Percentiles rank a stretch among this genome's conserved stretches.
Evolutionary conservation across 2,329 filamentous ascomycete species (phyloP).

Genomic region (Cladosporium sp.): DNA sequence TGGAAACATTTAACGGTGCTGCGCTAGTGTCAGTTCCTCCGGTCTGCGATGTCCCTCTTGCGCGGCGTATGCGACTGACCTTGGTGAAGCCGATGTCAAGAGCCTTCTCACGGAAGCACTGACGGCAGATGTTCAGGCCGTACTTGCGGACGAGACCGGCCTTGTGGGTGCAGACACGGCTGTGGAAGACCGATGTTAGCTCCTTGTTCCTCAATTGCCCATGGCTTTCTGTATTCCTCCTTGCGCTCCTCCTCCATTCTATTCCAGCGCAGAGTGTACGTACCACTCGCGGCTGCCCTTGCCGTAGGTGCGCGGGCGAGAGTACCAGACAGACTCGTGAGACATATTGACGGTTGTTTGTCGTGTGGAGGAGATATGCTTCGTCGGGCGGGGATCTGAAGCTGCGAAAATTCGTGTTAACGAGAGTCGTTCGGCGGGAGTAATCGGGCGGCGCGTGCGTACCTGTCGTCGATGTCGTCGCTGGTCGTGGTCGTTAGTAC

Average conservation of each 20-base stretch:
- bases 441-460: slow-evolving; percentile 19
- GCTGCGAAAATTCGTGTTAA: slow-evolving; percentile 19
- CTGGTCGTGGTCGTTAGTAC: slow-evolving; percentile 17
- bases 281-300: slow-evolving; percentile 95
- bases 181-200: slow-evolving; percentile 43
- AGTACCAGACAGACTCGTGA: slow-evolving; percentile 99
- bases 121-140: slow-evolving; percentile 81
- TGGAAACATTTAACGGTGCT: slow-evolving; percentile 39
- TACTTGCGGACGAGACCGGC: slow-evolving; percentile 99
- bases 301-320: slow-evolving; percentile 93
- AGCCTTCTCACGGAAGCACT: slow-evolving; percentile 71
- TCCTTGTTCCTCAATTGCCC: slow-evolving; percentile 26
- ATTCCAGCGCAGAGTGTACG: slow-evolving; percentile 42
- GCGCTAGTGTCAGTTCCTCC: slow-evolving; percentile 6
- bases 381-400: slow-evolving; percentile 23
- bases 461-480: slow-evolving; percentile 23
- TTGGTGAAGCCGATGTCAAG: slow-evolving; percentile 70
- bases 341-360: slow-evolving; percentile 64
- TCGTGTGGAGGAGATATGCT: slow-evolving; percentile 20
- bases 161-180: slow-evolving; percentile 87
- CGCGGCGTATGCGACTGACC: slow-evolving; percentile 44
- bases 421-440: slow-evolving; percentile 7
- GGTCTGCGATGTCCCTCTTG: not conserved
- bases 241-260: slow-evolving; percentile 13
- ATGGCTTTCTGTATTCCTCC: slow-evolving; percentile 14